These are phyloP conservation scores for Venturia nashicola DNA, from an alignment of 2,329 filamentous ascomycete species.

Conservation along the genomic window DNA sequence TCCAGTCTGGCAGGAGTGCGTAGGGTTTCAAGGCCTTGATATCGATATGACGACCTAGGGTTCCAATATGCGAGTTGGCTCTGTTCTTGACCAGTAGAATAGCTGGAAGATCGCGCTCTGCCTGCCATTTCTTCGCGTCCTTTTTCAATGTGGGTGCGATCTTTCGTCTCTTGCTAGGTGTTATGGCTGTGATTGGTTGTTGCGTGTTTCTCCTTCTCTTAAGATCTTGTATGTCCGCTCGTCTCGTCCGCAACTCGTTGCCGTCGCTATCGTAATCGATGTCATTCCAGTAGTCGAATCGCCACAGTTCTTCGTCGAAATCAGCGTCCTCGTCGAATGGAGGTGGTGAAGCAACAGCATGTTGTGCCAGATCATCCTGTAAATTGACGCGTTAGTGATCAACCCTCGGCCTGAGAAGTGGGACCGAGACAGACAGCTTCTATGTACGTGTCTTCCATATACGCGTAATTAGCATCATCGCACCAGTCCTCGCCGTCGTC, in stretches of 20 bases:
- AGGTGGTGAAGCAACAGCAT: constrained; percentile 31
- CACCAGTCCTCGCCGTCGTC: constrained; percentile 2
- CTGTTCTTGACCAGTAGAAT: constrained; percentile 3
- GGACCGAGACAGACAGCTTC: neutral
- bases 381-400: constrained; percentile 3
- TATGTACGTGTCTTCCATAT: constrained; percentile 10
- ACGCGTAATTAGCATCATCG: constrained; percentile 7
- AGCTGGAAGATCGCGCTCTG: neutral
- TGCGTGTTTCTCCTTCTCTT: constrained; percentile 14
- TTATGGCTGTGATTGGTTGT: neutral
- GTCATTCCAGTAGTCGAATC: constrained; percentile 36
- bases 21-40: constrained; percentile 18
- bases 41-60: neutral
- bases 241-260: constrained; percentile 25
- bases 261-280: constrained; percentile 35
- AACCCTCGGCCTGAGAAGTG: neutral
- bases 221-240: constrained; percentile 6
- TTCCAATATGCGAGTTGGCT: neutral
- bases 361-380: constrained; percentile 38
- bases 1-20: constrained; percentile 34
- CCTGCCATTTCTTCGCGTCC: neutral
- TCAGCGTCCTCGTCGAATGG: constrained; percentile 26
- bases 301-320: constrained; percentile 23
- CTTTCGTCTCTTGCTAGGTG: constrained; percentile 8
- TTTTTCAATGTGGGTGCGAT: neutral